phyloP scores from a whole-genome alignment of 352 stramenopile genomes.

The Phytophthora niederhauseri region DNA sequence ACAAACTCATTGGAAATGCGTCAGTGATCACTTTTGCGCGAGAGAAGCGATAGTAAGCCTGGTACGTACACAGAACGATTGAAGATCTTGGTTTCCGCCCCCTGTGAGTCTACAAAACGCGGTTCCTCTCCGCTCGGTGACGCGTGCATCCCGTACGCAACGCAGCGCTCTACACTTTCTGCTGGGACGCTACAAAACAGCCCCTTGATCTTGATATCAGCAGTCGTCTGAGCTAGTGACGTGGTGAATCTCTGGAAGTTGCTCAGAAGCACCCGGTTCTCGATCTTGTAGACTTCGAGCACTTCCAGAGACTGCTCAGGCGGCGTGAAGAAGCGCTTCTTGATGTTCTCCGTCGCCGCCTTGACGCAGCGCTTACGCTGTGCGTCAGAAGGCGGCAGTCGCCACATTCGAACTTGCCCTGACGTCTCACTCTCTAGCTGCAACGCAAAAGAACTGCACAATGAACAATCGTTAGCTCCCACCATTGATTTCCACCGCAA shows the following conservation, averaged over 20 bases:
- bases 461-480: neutral
- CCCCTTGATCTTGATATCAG: conserved; percentile 69
- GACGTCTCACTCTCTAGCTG: conserved; percentile 73
- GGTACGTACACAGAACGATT: conserved; percentile 36
- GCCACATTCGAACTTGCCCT: conserved; percentile 55
- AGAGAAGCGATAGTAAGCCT: neutral
- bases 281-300: conserved; percentile 81
- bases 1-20: neutral
- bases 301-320: conserved; percentile 49
- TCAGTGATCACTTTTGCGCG: neutral
- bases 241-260: conserved; percentile 58
- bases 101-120: conserved; percentile 20
- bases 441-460: conserved; percentile 55
- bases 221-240: conserved; percentile 10
- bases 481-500: neutral
- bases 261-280: conserved; percentile 66
- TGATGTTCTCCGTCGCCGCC: conserved; percentile 75
- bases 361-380: conserved; percentile 68
- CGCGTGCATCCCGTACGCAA: conserved; percentile 68
- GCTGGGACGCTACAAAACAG: conserved; percentile 70
- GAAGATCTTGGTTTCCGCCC: conserved; percentile 39
- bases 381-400: conserved; percentile 47
- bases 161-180: conserved; percentile 57
- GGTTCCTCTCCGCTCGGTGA: conserved; percentile 16
- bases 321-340: conserved; percentile 50